Percentiles rank a stretch among this genome's conserved stretches.
phyloP scores from a whole-genome alignment of 441 rosid genomes.

The Pelargonium myrrhifolium region DNA sequence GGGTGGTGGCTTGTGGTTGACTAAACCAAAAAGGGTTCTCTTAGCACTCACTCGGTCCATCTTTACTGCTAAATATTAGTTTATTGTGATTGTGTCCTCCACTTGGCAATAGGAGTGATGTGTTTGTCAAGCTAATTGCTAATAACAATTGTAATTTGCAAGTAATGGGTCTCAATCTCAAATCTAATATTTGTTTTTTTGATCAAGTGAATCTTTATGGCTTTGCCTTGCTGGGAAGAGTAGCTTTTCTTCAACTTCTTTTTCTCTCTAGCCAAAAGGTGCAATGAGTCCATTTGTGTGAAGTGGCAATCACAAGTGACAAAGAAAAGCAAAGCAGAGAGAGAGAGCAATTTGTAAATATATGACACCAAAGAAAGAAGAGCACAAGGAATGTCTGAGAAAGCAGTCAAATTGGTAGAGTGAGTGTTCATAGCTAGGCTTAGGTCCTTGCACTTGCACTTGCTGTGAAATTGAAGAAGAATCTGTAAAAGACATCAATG shows the following conservation, averaged over 20 bases:
- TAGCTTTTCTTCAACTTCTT: neutral
- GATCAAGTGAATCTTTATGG: neutral
- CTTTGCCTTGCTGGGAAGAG: neutral
- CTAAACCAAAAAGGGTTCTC: neutral
- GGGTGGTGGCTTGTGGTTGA: neutral
- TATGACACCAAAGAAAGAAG: neutral
- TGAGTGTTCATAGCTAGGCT: too few species aligned
- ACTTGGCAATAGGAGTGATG: neutral
- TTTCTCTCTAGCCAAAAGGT: neutral
- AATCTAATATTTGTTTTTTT: too few species aligned
- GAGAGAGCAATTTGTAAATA: neutral
- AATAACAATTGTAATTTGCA: neutral
- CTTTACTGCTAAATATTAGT: neutral
- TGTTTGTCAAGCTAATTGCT: neutral
- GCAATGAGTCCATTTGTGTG: neutral
- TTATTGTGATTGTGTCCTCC: neutral
- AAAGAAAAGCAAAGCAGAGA: too few species aligned
- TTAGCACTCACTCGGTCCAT: neutral
- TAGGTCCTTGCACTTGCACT: too few species aligned
- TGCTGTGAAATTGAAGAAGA: neutral
- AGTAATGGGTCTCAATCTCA: too few species aligned
- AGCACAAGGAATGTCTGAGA: too few species aligned
- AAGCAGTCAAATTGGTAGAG: neutral
- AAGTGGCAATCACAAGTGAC: neutral
- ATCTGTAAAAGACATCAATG: neutral